Conservation (phyloP, 768 basidiomycete genomes). For the Royoungia palumana region DNA sequence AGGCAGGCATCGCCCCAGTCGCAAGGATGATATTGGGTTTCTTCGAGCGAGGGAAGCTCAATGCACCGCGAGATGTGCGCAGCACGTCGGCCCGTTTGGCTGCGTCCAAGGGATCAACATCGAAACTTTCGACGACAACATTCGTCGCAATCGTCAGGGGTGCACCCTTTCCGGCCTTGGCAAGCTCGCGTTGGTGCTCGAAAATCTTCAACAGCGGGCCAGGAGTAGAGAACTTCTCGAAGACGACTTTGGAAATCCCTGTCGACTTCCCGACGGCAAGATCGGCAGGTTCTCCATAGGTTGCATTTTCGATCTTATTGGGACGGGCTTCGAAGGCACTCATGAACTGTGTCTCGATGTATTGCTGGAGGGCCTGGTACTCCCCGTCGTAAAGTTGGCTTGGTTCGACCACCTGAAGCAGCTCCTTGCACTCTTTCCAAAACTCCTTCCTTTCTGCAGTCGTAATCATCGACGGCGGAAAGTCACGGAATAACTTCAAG, state of each 20-base stretch:
- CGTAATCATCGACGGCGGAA: constrained; percentile 7
- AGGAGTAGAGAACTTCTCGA: constrained; percentile 19
- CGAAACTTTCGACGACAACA: constrained; percentile 9
- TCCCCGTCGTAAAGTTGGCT: constrained; percentile 1
- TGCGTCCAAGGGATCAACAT: constrained; percentile 11
- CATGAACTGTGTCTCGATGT: not conserved
- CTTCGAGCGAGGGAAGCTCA: constrained; percentile 6
- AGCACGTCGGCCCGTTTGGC: constrained; percentile 5
- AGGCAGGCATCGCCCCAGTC: constrained; percentile 17
- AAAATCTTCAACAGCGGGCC: constrained; percentile 14
- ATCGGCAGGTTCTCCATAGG: not conserved
- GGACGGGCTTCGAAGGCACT: no score
- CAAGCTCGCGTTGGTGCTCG: constrained; percentile 12
- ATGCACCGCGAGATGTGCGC: constrained; percentile 14
- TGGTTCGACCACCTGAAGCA: constrained; percentile 2
- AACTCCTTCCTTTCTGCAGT: not conserved
- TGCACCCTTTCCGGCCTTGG: constrained; percentile 4
- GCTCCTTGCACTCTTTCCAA: not conserved
- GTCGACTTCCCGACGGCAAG: constrained; percentile 17
- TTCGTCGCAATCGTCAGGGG: constrained; percentile 17
- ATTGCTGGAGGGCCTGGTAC: constrained; percentile 1
- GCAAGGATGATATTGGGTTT: constrained; percentile 21
- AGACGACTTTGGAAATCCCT: constrained; percentile 2
- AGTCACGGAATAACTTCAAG: constrained; percentile 9
- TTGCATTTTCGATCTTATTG: not conserved